Evolutionary conservation across 1,139 yeast genomes (phyloP).

Genomic region (Candida albicans): DNA sequence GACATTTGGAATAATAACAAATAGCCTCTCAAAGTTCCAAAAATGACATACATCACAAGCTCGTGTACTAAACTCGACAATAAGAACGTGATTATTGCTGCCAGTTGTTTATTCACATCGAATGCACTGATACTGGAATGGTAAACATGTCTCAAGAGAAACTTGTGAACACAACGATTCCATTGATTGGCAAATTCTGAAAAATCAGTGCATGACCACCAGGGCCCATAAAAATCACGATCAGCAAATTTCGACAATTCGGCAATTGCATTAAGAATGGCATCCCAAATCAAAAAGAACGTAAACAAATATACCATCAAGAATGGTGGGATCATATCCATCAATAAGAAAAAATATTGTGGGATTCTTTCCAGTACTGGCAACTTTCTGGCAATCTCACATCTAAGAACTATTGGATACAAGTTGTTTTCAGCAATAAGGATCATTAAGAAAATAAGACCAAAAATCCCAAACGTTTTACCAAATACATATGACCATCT

Average conservation of each 20-base stretch:
- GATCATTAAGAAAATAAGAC: conserved; percentile 81
- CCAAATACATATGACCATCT: conserved; percentile 71
- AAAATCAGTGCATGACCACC: conserved; percentile 98
- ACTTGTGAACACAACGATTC: conserved; percentile 95
- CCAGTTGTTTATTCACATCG: conserved; percentile 60
- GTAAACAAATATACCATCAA: conserved; percentile 70
- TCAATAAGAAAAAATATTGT: conserved; percentile 59
- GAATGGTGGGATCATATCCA: conserved; percentile 83
- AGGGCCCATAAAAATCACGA: conserved; percentile 88
- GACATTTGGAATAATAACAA: conserved; percentile 79
- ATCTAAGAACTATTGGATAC: conserved; percentile 71
- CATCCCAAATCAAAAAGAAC: conserved; percentile 93
- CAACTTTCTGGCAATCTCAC: conserved; percentile 52
- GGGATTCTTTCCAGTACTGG: conserved; percentile 45
- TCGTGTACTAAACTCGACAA: conserved; percentile 86
- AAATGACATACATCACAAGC: conserved; percentile 86
- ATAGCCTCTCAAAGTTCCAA: conserved; percentile 78
- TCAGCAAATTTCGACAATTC: conserved; percentile 86
- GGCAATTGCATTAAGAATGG: conserved; percentile 83
- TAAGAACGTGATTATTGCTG: conserved; percentile 79
- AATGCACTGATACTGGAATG: conserved; percentile 85
- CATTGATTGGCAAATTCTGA: conserved; percentile 91
- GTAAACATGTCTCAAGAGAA: conserved; percentile 87
- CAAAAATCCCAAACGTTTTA: conserved; percentile 78
- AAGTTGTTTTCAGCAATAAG: conserved; percentile 74